phyloP scores from a whole-genome alignment of 768 basidiomycete genomes.

The Lentinula guzmanii region DNA sequence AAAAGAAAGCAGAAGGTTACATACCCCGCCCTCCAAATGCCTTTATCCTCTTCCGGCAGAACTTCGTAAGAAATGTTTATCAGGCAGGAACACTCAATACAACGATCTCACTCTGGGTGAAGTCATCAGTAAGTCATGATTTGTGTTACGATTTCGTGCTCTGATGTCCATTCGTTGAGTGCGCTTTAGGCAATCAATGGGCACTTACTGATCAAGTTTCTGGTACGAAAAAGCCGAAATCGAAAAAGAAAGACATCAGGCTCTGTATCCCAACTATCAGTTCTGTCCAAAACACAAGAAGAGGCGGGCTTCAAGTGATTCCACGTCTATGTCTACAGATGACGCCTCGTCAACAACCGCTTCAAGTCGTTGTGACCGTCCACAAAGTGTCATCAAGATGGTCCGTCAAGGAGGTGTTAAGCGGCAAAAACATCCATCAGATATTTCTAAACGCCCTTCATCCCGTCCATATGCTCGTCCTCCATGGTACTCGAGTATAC shows the following conservation, averaged over 20 bases:
- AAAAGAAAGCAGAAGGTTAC: constrained; percentile 52
- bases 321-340: not conserved
- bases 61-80: constrained; percentile 73
- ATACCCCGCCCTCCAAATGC: constrained; percentile 84
- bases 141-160: not conserved
- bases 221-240: constrained; percentile 72
- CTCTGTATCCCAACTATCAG: constrained; percentile 59
- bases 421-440: too few species aligned
- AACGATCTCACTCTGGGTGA: constrained; percentile 69
- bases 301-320: constrained; percentile 6
- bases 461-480: too few species aligned
- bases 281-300: constrained; percentile 50
- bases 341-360: not conserved
- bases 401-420: too few species aligned
- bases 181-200: constrained; percentile 62
- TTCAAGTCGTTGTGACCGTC: not conserved
- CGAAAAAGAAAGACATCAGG: constrained; percentile 68
- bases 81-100: constrained; percentile 70
- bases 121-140: constrained; percentile 48
- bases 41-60: constrained; percentile 82
- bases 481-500: too few species aligned
- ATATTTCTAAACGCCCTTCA: too few species aligned
- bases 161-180: not conserved
- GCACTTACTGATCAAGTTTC: constrained; percentile 57
- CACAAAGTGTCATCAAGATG: too few species aligned